Evolutionary conservation across 768 basidiomycete species (phyloP), one percentile per base, ranked within the genome.

Genomic region (Xerocomellus amylosporus): DNA sequence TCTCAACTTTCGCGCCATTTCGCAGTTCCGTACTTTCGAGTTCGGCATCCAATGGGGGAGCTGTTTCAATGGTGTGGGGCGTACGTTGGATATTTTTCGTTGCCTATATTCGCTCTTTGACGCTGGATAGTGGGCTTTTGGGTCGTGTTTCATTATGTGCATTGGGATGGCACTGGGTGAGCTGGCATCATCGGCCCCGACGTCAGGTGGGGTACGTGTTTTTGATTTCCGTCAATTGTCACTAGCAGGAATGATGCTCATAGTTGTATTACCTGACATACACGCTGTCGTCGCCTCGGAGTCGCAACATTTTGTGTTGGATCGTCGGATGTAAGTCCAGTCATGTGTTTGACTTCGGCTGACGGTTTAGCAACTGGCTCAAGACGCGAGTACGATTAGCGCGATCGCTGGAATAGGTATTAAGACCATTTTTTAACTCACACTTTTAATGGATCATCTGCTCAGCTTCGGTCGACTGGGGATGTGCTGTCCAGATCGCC

Each of bases 251-350:
- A 51, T 15, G 41, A 24, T 24, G 8, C 14, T 12, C 19, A 24
- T 28, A 83, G 76, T 67, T 85, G 13, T 85, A 87, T 62, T 87
- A 81, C 63, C 85, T 86, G 82, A 83, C 85, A 0, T 79, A 84
- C 59, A 75, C 74, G 0, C 65, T 82, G 9, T 78, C 81, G 0
- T 79, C 82, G 1, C 78, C 79, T 2, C 64, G 76, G 40, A 85
- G 77, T 71, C 73, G 79, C 17, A 80, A 80, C 55, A 64, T 87
- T 6, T 74, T 86, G 19, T 78, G 81, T 19, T 87, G 85, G 85
- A 75, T 86, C 41, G 85, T 86, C 7, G 85, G 85, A 34, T 85
- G 83, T 85, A 55, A 20, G 79, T 70, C 10, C 0, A 26, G 10
- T 8, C 20, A 1, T 7, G 12, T 31, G 10, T 51, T 24, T 20